A percentile compares a stretch with the other conserved stretches of the same genome.
Evolutionary conservation across 305 asterid species (phyloP).

Genomic region (Plantago coronopus): DNA sequence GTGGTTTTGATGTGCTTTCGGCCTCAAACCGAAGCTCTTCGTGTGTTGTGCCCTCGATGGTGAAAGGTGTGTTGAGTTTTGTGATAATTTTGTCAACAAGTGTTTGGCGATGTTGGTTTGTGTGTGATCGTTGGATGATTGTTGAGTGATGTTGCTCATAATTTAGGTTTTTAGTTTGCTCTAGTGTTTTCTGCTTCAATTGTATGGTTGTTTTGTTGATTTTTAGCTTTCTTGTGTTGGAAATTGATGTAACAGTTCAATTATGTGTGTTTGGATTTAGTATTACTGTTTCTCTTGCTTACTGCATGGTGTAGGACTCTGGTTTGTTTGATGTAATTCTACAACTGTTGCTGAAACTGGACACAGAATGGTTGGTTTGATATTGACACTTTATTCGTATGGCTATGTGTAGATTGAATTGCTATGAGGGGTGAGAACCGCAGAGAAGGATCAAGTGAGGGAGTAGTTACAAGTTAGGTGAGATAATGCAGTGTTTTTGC

Average conservation of each 20-base stretch:
- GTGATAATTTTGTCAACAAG: neutral
- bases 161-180: neutral
- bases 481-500: conserved; percentile 65
- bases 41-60: conserved; percentile 26
- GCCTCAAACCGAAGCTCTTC: conserved; percentile 24
- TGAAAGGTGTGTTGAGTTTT: conserved; percentile 33
- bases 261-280: conserved; percentile 11
- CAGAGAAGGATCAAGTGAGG: conserved; percentile 32
- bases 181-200: no score
- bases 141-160: neutral
- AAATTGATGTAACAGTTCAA: neutral
- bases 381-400: conserved; percentile 11
- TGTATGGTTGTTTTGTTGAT: no score
- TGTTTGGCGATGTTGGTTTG: neutral
- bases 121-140: neutral
- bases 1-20: conserved; percentile 33
- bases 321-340: conserved; percentile 9
- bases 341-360: neutral
- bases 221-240: neutral
- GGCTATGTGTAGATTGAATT: no score
- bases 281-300: no score
- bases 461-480: conserved; percentile 25
- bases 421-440: conserved; percentile 46
- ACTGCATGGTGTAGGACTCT: neutral
- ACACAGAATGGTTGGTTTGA: conserved; percentile 21